Base-by-base conservation (phyloP, 345 rosid genomes). In the Rubroshorea leprosula region DNA sequence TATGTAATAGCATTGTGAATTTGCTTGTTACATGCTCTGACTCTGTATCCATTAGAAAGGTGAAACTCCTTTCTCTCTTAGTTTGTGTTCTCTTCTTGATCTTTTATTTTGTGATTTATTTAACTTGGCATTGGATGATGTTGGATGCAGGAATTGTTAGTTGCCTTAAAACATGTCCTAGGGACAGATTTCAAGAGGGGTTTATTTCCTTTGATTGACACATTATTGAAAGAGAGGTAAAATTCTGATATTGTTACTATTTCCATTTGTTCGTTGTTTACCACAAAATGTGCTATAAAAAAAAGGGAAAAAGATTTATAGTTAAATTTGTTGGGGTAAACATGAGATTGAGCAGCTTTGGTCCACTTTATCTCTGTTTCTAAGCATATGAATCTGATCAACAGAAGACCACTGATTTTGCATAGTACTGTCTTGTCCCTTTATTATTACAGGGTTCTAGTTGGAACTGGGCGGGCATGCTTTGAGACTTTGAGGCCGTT, bases 161-260 rank as follows among this genome's bases (percentile, higher is more conserved):
- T 93, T 61, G 96, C 99, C 27, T 76, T 93, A 47, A 93, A 93
- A 75, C 99, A 93, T 80, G 97, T 93, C 35, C 80, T 93, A 54
- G 97, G 97, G 55, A 93, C 99, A 27, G 99, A 93, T 79, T 93
- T 89, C 75, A 89, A 89, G 80, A 79, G 92, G 84, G 99, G 99
- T 58, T 78, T 93, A 66, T 93, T 89, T 80, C 99, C 99, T 55
- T 78, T 93, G 77, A 87, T 93, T 52, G 99, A 93, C 79, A 93
- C 84, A 15, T 84, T 93, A 62, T 67, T 93, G 72, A 97, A 93
- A 70, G 94, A 93, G 82, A 85, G 94, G 99, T 92, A 77, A 55
- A 31, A 21, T n/a, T n/a, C 19, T 53, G 18, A 0, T 44, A 14
- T 64, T 22, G 11, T 35, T 59, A n/a, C 26, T 29, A 15, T 35